Evolutionary conservation across 768 basidiomycete species (phyloP), one percentile per base, ranked within the genome.

Genomic region (Gloeostereum incarnatum): DNA sequence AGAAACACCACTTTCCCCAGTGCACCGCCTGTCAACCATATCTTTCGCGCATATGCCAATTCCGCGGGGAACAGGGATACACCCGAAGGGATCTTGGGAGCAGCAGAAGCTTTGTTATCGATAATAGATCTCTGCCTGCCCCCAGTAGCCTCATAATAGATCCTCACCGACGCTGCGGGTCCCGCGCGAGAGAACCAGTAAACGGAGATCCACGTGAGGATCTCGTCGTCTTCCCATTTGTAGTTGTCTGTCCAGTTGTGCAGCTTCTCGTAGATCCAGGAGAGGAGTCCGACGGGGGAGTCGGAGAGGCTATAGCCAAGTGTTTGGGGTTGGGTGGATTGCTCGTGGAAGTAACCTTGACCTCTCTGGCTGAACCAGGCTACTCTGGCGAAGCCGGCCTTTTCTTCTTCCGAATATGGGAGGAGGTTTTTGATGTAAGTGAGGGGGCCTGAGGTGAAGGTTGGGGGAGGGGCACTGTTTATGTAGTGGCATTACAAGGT

Each of bases 211-310:
- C 53, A 54, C 0, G 52, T 54, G 9, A 54, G 24, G 13, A 50
- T 49, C 49, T 72, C 69, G 9, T 72, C 71, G 39, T 72, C 68
- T 10, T 52, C 51, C 69, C 69, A 72, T 0, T 56, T 54, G 40
- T 71, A 72, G 1, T 44, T 35, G 34, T 70, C 71, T 2, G 63
- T 49, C 61, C 60, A 63, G 27, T 41, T 37, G 31, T 47, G 42
- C 7, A 60, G 31, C 23, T 60, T 60, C 35, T 61, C 60, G 30
- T 61, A 63, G 22, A 63, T 63, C 63, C 63, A 63, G 16, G 56
- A 57, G 10, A 63, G 49, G 3, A 63, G 26, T 1, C 68, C 70
- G 2, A 57, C 59, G 9, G 70, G 70, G 11, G 66, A 69, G 42
- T 72, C 70, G 0, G 64, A 46, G 3, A 72, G 50, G 1, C 49